Conservation (phyloP, 805 yeast genomes). For the Yarrowia sp. region DNA sequence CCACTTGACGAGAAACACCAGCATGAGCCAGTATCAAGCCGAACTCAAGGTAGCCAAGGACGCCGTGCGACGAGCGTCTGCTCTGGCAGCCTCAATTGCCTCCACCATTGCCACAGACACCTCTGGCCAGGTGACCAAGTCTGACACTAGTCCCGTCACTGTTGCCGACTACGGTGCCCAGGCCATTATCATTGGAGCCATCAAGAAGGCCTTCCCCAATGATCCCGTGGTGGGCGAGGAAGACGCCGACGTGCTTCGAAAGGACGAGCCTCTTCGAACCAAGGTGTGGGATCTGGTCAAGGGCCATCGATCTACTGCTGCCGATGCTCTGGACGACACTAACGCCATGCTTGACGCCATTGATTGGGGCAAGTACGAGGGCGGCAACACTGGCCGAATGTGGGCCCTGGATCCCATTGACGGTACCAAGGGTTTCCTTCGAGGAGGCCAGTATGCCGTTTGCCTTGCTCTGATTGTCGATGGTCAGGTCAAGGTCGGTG, state of each 20-base stretch:
- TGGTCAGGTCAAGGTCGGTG: constrained; percentile 86
- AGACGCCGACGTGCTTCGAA: constrained; percentile 71
- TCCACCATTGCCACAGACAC: constrained; percentile 53
- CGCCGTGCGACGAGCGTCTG: constrained; percentile 88
- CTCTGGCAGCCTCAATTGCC: constrained; percentile 69
- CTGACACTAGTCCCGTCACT: constrained; percentile 94
- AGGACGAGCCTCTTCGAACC: constrained; percentile 57
- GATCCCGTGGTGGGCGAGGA: constrained; percentile 96
- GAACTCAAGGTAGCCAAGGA: constrained; percentile 83
- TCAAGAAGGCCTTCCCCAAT: constrained; percentile 75
- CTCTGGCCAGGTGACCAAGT: constrained; percentile 62
- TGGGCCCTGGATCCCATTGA: constrained; percentile 99
- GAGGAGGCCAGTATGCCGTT: constrained; percentile 97
- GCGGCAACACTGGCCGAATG: constrained; percentile 80
- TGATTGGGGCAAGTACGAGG: constrained; percentile 79
- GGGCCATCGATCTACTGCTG: constrained; percentile 48
- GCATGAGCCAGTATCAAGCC: constrained; percentile 54
- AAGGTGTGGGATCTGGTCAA: constrained; percentile 67
- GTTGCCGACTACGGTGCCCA: constrained; percentile 95
- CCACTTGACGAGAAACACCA: constrained; percentile 11
- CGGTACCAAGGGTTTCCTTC: constrained; percentile 94
- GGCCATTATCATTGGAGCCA: constrained; percentile 86
- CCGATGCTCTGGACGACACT: constrained; percentile 50
- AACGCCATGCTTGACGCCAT: constrained; percentile 67
- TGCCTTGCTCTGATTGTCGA: constrained; percentile 89